Evolutionary conservation across 2,329 filamentous ascomycete species (phyloP).

Genomic region (Aspergillus persii): DNA sequence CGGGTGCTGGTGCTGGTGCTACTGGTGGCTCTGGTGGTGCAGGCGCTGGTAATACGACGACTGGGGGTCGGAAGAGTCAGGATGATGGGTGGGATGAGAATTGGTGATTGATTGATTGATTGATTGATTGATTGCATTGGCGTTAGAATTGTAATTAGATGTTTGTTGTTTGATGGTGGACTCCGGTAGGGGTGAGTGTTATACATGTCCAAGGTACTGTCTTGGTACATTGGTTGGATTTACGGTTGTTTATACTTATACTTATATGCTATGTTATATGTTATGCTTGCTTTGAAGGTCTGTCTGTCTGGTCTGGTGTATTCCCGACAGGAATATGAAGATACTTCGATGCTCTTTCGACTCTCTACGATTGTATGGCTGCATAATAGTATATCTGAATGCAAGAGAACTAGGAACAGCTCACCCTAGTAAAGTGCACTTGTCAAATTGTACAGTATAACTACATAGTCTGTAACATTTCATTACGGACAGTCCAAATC

Average conservation of each 20-base stretch:
- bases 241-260: neutral
- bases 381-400: too few relatives aligned
- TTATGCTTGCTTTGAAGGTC: neutral
- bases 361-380: too few relatives aligned
- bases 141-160: neutral
- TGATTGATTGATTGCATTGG: neutral
- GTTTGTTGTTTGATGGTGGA: neutral
- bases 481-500: too few relatives aligned
- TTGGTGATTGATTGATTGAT: constrained; percentile 30
- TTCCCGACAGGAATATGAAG: too few relatives aligned
- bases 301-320: neutral
- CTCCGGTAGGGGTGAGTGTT: too few relatives aligned
- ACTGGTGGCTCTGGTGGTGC: constrained; percentile 14
- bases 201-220: too few relatives aligned
- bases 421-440: too few relatives aligned
- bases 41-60: constrained; percentile 15
- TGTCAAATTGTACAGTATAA: too few relatives aligned
- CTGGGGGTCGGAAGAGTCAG: constrained; percentile 43
- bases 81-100: constrained; percentile 58
- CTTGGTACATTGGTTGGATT: too few relatives aligned
- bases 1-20: constrained; percentile 15
- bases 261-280: neutral
- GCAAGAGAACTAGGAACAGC: too few relatives aligned
- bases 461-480: too few relatives aligned
- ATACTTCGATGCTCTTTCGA: too few relatives aligned